These are phyloP conservation scores for Jaltomata sinuosa DNA, from an alignment of 257 asterid genomes.

Conservation along the genomic window DNA sequence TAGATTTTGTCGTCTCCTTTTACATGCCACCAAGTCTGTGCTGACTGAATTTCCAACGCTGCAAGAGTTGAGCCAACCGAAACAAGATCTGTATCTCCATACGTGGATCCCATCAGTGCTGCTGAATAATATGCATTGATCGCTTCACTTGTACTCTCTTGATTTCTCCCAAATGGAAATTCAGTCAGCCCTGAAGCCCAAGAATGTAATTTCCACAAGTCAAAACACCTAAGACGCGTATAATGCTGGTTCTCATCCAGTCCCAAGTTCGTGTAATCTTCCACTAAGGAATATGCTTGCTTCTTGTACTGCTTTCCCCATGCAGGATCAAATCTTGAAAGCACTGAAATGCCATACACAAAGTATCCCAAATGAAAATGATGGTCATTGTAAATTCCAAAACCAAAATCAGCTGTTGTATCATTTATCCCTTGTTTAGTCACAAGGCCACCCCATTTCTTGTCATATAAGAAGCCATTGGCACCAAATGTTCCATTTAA, in stretches of 20 bases:
- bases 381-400: conserved; percentile 82
- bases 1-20: conserved; percentile 36
- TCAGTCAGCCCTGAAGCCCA: conserved; percentile 96
- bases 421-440: conserved; percentile 73
- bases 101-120: conserved; percentile 79
- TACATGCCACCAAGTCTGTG: conserved; percentile 93
- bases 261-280: conserved; percentile 70
- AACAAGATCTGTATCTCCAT: conserved; percentile 75
- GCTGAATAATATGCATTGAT: conserved; percentile 90
- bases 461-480: conserved; percentile 72
- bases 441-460: conserved; percentile 89
- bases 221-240: conserved; percentile 76
- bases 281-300: conserved; percentile 73
- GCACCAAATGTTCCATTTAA: conserved; percentile 63
- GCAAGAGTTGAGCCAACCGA: conserved; percentile 55
- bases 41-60: conserved; percentile 69
- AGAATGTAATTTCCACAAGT: conserved; percentile 78
- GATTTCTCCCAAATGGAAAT: conserved; percentile 84
- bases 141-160: conserved; percentile 95
- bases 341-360: conserved; percentile 71
- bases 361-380: conserved; percentile 89
- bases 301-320: conserved; percentile 82
- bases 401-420: conserved; percentile 84
- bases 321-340: conserved; percentile 63
- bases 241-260: conserved; percentile 33